Evolutionary conservation across 192 early-diverging fungal species (phyloP).

Genomic region (Backusella circina): DNA sequence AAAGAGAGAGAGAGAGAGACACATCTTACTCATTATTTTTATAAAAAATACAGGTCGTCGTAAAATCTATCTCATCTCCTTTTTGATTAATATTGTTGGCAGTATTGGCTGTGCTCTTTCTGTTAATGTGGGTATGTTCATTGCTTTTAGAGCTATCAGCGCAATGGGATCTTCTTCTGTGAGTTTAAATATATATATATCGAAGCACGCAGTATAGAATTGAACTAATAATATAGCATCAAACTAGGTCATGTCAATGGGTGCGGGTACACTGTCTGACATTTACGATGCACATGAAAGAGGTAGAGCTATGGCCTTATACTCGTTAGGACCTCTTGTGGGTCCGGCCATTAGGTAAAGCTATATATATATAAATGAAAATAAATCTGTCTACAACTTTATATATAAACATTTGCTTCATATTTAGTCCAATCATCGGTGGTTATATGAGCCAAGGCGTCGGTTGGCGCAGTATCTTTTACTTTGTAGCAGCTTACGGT

Average conservation of each 20-base stretch:
- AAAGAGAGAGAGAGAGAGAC: too few species aligned
- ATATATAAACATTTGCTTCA: too few species aligned
- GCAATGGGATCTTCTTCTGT: slow-evolving; percentile 11
- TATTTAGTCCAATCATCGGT: slow-evolving; percentile 15
- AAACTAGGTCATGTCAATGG: slow-evolving; percentile 8
- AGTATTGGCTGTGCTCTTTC: slow-evolving; percentile 15
- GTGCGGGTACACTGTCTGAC: slow-evolving; percentile 16
- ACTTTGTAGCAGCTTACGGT: slow-evolving; percentile 2
- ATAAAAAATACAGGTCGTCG: slow-evolving; percentile 9
- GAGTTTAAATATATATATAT: background rate
- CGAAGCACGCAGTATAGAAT: background rate
- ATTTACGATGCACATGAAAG: slow-evolving; percentile 19
- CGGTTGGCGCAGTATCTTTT: slow-evolving; percentile 21
- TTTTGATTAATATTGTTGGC: slow-evolving; percentile 16
- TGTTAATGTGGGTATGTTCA: slow-evolving; percentile 14
- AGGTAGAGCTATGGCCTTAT: slow-evolving; percentile 11
- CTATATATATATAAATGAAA: too few species aligned
- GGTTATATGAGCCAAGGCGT: background rate
- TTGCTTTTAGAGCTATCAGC: slow-evolving; percentile 13
- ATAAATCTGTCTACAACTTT: too few species aligned
- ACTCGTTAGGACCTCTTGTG: background rate
- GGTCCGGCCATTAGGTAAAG: slow-evolving; percentile 2
- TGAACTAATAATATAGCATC: too few species aligned
- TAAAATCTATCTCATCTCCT: slow-evolving; percentile 17
- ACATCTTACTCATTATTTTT: background rate